Evolutionary conservation across 371 early-diverging fungal genomes (phyloP).

Genomic region (Capillidium rhysosporum): DNA sequence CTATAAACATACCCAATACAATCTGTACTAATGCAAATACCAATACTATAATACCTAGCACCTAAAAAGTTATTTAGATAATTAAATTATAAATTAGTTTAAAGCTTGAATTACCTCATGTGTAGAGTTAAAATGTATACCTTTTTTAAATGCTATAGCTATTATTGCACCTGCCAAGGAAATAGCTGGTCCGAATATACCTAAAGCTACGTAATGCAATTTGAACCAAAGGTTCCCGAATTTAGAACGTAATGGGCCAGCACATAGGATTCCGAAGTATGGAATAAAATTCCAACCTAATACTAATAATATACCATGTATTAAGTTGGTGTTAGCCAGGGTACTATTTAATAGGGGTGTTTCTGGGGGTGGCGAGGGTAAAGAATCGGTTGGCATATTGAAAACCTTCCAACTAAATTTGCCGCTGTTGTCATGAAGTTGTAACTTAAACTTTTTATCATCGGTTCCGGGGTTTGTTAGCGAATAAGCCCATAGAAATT

Average conservation of each 20-base stretch:
- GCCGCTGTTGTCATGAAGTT: not conserved
- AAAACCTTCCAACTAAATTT: not conserved
- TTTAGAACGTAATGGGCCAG: not conserved
- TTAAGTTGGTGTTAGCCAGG: not conserved
- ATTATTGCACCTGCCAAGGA: not conserved
- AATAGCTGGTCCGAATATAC: not conserved
- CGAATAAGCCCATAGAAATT: slow-evolving; percentile 1
- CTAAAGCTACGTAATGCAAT: not conserved
- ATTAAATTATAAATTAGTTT: too few relatives aligned
- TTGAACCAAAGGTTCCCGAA: not conserved
- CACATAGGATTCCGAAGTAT: not conserved
- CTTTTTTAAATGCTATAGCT: not conserved
- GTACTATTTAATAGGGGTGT: not conserved
- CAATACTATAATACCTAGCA: slow-evolving; percentile 46
- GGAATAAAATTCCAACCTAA: slow-evolving; percentile 2
- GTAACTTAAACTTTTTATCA: not conserved
- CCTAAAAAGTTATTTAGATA: slow-evolving; percentile 41
- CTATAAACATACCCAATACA: not conserved
- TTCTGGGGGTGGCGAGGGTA: too few relatives aligned
- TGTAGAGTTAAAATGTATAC: not conserved
- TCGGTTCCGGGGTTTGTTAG: not conserved
- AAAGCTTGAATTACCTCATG: not conserved
- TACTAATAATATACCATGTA: not conserved
- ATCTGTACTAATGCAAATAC: slow-evolving; percentile 54
- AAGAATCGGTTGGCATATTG: not conserved